Base-by-base conservation (phyloP, 169 alveolate genomes). In the Plasmodium coatneyi region DNA sequence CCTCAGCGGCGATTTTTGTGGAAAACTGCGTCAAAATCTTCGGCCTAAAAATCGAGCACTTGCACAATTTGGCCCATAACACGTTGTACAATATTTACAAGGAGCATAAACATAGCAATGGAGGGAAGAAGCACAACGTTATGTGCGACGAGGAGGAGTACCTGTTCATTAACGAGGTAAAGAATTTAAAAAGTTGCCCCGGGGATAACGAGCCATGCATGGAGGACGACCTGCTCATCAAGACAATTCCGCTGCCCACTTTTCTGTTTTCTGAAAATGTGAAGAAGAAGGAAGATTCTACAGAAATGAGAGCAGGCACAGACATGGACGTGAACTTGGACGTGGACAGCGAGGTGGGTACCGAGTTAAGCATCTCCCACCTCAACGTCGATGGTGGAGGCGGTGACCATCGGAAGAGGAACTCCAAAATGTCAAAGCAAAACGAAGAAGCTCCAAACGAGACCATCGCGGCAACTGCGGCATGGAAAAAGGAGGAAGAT, bases 11-110 rank as follows among this genome's bases (percentile, higher is more conserved):
- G 5, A 87, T 87, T 25, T 87, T 87, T 49, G 89, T 87, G 19
- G 93, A 87, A 34, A 87, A 87, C 46, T 87, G 93, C 71, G 93
- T 87, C n/a, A 87, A 87, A 87, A 78, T 87, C 2, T 87, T 87
- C 66, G 74, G 93, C 30, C 79, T 71, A 36, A 87, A 87, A 87
- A 87, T 87, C 80, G 93, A 87, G 14, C 87, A 87, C 66, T 46
- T 87, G 41, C 93, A 87, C 43, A 87, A 87, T 28, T 87, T 87
- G 72, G 93, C 93, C 5, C 93, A 87, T 78, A 87, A 87, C 46
- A 87, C 93, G 28, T 70, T 87, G 32, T 78, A 78, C 80, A 87
- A 87, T 78, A 87, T 87, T 25, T 56, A 87, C 66, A 87, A 60
- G 46, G 93, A 87, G 28, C 76, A 78, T 32, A 87, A 74, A 60